A percentile compares a stretch with the other conserved stretches of the same genome.
Conservation (phyloP, 345 rosid genomes). For the Erysimum cheiranthoides region DNA sequence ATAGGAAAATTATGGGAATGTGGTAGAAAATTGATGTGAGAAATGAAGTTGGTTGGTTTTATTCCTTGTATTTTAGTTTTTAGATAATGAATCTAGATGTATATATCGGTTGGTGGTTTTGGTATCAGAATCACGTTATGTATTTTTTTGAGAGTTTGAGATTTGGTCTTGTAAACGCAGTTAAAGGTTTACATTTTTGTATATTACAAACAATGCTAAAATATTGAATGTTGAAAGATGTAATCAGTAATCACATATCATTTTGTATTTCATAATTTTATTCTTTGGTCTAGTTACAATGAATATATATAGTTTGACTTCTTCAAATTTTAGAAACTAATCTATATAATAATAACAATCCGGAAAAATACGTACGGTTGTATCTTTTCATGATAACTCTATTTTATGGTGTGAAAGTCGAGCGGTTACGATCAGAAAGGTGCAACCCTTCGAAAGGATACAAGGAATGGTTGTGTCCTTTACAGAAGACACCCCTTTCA, state of each 20-base stretch:
- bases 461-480: no score
- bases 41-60: not conserved
- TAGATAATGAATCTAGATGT: not conserved
- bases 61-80: slow-evolving; percentile 9
- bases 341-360: no score
- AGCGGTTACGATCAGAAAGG: no score
- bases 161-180: not conserved
- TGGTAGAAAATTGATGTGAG: slow-evolving; percentile 8
- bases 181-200: not conserved
- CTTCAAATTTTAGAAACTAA: not conserved
- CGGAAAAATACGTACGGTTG: no score
- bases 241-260: no score
- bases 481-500: no score
- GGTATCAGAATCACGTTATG: not conserved
- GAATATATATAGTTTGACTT: slow-evolving; percentile 11
- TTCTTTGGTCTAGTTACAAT: not conserved
- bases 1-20: slow-evolving; percentile 15
- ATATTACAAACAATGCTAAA: not conserved
- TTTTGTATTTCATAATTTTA: not conserved
- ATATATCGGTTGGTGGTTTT: not conserved
- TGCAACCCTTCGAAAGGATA: no score
- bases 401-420: no score
- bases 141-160: not conserved
- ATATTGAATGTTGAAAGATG: slow-evolving; percentile 12
- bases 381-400: no score